Percentiles rank a stretch among this genome's conserved stretches.
phyloP scores from a whole-genome alignment of 352 stramenopile species.

The Globisporangium nodosum region DNA sequence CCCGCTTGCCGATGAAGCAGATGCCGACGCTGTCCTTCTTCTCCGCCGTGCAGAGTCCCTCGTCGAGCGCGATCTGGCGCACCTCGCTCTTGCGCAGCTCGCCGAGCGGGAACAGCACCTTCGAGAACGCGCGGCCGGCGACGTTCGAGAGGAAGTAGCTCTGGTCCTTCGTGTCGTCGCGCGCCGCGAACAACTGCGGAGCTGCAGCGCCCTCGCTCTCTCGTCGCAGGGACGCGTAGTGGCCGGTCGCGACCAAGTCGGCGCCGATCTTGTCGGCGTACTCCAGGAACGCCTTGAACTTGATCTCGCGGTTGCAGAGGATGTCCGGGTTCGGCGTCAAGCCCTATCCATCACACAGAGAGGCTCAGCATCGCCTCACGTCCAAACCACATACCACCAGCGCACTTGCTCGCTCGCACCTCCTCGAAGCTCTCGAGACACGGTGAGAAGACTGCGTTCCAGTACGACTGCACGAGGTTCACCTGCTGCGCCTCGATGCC shows the following conservation, averaged over 20 bases:
- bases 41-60: constrained; percentile 79
- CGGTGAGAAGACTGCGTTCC: constrained; percentile 97
- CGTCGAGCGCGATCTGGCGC: constrained; percentile 79
- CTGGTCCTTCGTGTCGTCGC: constrained; percentile 93
- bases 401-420: constrained; percentile 5
- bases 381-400: too few species aligned
- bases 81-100: constrained; percentile 90
- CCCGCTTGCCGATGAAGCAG: constrained; percentile 97
- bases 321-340: constrained; percentile 94
- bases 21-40: constrained; percentile 98
- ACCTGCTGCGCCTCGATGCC: constrained; percentile 84
- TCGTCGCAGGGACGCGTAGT: constrained; percentile 87
- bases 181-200: constrained; percentile 77
- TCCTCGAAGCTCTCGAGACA: constrained; percentile 88
- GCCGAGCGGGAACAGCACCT: constrained; percentile 95
- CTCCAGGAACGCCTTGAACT: constrained; percentile 97
- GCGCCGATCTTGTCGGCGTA: constrained; percentile 81
- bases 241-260: constrained; percentile 95
- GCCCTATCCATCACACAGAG: constrained; percentile 20
- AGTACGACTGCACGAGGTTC: constrained; percentile 95
- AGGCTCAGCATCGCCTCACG: not conserved
- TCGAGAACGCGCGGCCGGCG: constrained; percentile 49
- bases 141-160: constrained; percentile 96
- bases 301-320: constrained; percentile 97
- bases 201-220: constrained; percentile 6